A percentile compares a stretch with the other conserved stretches of the same genome.
phyloP scores from a whole-genome alignment of 176 grass and related monocot species.

The Puya raimondii region DNA sequence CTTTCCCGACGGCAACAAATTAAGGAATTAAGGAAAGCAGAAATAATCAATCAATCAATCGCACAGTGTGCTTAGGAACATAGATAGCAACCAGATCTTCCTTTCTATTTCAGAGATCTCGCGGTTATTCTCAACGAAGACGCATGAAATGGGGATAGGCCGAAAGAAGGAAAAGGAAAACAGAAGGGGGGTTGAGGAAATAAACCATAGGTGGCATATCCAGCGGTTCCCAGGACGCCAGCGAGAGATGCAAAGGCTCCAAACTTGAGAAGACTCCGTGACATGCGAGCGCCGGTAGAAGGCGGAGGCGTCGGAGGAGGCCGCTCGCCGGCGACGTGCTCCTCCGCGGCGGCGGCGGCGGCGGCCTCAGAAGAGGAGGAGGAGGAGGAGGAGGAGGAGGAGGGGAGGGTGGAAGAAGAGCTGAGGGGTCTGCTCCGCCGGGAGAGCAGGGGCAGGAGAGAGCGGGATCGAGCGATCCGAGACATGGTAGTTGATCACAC shows the following conservation, averaged over 20 bases:
- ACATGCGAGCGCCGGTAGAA: slow-evolving; percentile 5
- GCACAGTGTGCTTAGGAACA: neutral
- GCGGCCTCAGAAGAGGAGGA: slow-evolving; percentile 11
- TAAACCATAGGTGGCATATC: slow-evolving; percentile 56
- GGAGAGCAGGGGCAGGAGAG: slow-evolving; percentile 11
- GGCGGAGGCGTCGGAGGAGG: slow-evolving; percentile 9
- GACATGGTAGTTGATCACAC: slow-evolving; percentile 17
- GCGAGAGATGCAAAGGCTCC: slow-evolving; percentile 43
- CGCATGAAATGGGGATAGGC: neutral
- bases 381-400: slow-evolving; percentile 10
- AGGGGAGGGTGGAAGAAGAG: slow-evolving; percentile 2
- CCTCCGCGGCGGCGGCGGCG: slow-evolving; percentile 14
- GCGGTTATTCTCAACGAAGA: neutral
- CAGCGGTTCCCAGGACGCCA: slow-evolving; percentile 38
- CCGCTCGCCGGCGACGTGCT: slow-evolving; percentile 16
- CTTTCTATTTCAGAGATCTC: neutral
- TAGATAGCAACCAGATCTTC: neutral
- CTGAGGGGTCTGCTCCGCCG: neutral
- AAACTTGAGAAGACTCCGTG: slow-evolving; percentile 50
- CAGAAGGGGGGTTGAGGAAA: slow-evolving; percentile 6
- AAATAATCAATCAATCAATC: neutral
- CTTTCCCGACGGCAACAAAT: neutral
- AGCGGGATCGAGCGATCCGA: slow-evolving; percentile 34
- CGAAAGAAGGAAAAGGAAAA: neutral
- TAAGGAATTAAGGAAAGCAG: neutral